Conservation (phyloP, 73 alveolate species). For the Paramecium pentaurelia region DNA sequence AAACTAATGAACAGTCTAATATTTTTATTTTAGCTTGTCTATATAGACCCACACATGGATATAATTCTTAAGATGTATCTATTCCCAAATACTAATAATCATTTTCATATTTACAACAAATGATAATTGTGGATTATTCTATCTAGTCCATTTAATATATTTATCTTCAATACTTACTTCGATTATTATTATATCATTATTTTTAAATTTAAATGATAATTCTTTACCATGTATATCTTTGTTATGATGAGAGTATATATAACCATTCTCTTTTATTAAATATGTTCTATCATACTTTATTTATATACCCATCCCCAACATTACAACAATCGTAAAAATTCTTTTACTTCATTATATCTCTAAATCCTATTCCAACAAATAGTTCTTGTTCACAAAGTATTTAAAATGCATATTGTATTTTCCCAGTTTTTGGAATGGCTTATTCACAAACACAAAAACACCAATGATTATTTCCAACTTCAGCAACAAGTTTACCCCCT, state of each 20-base stretch:
- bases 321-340: background rate
- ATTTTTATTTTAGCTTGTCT: too few species aligned
- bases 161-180: background rate
- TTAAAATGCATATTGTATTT: background rate
- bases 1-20: background rate
- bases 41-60: background rate
- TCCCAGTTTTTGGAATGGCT: background rate
- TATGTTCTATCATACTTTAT: background rate
- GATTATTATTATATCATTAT: background rate
- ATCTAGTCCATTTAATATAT: background rate
- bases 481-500: background rate
- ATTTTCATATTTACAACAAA: background rate
- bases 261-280: too few species aligned
- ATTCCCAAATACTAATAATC: background rate
- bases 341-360: background rate
- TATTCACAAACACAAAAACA: background rate
- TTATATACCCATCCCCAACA: background rate
- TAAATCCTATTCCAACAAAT: background rate
- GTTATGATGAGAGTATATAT: background rate
- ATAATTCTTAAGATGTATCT: background rate
- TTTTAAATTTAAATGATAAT: too few species aligned
- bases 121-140: background rate
- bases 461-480: too few species aligned
- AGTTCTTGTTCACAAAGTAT: background rate
- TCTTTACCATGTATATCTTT: background rate